Percentiles rank a stretch among this genome's conserved stretches.
Evolutionary conservation across 345 rosid genomes (phyloP).

Genomic region (Pseudoturritis turrita): DNA sequence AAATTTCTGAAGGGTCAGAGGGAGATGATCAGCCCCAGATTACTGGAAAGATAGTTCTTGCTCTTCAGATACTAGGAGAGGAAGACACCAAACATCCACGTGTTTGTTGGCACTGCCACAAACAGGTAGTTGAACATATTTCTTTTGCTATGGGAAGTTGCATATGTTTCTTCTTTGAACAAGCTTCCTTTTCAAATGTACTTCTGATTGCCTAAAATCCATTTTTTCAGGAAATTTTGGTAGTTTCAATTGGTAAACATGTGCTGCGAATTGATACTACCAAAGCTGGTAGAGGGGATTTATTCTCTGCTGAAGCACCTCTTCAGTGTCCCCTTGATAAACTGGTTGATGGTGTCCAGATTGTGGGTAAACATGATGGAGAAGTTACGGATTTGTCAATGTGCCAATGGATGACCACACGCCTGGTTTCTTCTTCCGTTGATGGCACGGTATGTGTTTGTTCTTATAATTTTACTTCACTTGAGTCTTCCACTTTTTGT

Average conservation of each 20-base stretch:
- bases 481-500: not conserved
- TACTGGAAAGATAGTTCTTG: conserved; percentile 51
- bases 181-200: not conserved
- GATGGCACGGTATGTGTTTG: conserved; percentile 81
- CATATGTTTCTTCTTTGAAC: not conserved
- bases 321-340: conserved; percentile 60
- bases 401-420: conserved; percentile 87
- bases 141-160: not conserved
- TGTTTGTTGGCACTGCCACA: conserved; percentile 93
- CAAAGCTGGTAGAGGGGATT: conserved; percentile 61
- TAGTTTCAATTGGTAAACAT: conserved; percentile 68
- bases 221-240: conserved; percentile 71
- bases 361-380: conserved; percentile 87
- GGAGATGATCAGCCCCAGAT: conserved; percentile 72
- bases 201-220: not conserved
- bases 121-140: conserved; percentile 68
- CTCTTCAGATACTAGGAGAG: conserved; percentile 60
- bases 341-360: conserved; percentile 68
- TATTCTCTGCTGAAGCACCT: conserved; percentile 69
- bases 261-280: conserved; percentile 70
- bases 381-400: conserved; percentile 92
- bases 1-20: conserved; percentile 70
- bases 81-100: conserved; percentile 62
- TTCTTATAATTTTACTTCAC: not conserved
- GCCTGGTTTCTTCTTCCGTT: conserved; percentile 76